phyloP scores from a whole-genome alignment of 495 filamentous ascomycete genomes.

The Penicillium maclennaniae region DNA sequence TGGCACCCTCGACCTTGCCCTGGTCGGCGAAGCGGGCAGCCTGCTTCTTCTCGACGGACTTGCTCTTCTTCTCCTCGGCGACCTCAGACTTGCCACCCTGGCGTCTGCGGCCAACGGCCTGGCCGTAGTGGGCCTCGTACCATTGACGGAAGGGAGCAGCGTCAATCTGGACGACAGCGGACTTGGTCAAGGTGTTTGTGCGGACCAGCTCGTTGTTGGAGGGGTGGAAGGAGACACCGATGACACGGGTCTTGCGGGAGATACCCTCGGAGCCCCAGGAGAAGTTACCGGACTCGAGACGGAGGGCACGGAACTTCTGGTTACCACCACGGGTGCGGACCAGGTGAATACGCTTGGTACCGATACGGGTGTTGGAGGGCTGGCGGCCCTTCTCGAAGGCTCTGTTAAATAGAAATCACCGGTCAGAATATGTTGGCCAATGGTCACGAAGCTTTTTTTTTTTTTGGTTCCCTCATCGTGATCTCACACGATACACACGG shows the following conservation, averaged over 20 bases:
- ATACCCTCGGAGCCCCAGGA: constrained; percentile 97
- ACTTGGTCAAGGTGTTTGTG: constrained; percentile 99
- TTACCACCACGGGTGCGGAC: constrained; percentile 99
- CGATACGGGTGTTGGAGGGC: constrained; percentile 98
- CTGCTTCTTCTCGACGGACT: constrained; percentile 93
- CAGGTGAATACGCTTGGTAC: constrained; percentile 95
- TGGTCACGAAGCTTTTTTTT: not conserved
- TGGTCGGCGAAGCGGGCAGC: constrained; percentile 69
- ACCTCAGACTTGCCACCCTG: constrained; percentile 66
- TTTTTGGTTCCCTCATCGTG: not conserved
- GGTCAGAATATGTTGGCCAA: constrained; percentile 13
- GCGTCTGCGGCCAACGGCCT: constrained; percentile 79
- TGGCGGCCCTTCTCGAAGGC: constrained; percentile 99
- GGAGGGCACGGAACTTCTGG: constrained; percentile 98
- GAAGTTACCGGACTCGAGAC: constrained; percentile 99
- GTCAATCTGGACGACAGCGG: constrained; percentile 97
- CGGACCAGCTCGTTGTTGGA: constrained; percentile 99
- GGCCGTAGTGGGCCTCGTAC: constrained; percentile 99
- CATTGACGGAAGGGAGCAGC: constrained; percentile 98
- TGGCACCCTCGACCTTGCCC: constrained; percentile 87
- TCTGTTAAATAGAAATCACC: constrained; percentile 46
- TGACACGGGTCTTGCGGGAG: constrained; percentile 97
- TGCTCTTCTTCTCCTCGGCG: constrained; percentile 84
- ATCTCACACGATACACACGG: no score
- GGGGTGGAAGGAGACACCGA: constrained; percentile 94